Conservation (phyloP, 2,329 filamentous ascomycete genomes). For the Emergomyces africanus region DNA sequence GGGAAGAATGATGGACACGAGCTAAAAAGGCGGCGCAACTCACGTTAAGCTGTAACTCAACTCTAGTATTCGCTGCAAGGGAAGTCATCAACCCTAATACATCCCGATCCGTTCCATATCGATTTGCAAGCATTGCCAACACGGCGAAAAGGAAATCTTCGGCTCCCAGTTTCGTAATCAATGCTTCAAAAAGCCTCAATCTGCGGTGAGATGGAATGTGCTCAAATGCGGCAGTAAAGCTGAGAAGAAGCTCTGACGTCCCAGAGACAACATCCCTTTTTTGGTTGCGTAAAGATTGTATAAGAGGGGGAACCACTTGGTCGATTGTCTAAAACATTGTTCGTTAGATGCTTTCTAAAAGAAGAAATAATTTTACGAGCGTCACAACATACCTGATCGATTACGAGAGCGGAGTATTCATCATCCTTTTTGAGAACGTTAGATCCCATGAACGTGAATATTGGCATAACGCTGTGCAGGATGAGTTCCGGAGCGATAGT, state of each 20-base stretch:
- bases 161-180: slow-evolving; percentile 73
- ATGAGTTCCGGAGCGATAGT: slow-evolving; percentile 81
- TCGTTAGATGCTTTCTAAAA: slow-evolving; percentile 20
- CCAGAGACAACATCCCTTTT: slow-evolving; percentile 69
- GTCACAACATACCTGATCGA: slow-evolving; percentile 46
- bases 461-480: slow-evolving; percentile 95
- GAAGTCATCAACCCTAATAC: slow-evolving; percentile 64
- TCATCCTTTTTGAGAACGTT: slow-evolving; percentile 86
- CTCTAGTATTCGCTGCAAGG: slow-evolving; percentile 58
- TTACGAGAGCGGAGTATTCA: slow-evolving; percentile 92
- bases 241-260: slow-evolving; percentile 80
- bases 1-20: background rate
- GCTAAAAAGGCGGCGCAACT: slow-evolving; percentile 3
- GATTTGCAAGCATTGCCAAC: slow-evolving; percentile 78
- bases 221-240: slow-evolving; percentile 92
- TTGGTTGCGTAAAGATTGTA: slow-evolving; percentile 65
- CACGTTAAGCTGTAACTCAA: slow-evolving; percentile 56
- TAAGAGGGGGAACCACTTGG: slow-evolving; percentile 82
- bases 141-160: slow-evolving; percentile 82
- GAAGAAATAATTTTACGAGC: background rate
- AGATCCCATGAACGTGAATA: slow-evolving; percentile 95
- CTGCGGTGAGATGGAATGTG: slow-evolving; percentile 84
- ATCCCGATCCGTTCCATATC: slow-evolving; percentile 64
- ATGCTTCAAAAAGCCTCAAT: slow-evolving; percentile 66
- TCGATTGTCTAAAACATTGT: slow-evolving; percentile 53